Base-by-base conservation (phyloP, 768 basidiomycete species). In the Russula emetica region DNA sequence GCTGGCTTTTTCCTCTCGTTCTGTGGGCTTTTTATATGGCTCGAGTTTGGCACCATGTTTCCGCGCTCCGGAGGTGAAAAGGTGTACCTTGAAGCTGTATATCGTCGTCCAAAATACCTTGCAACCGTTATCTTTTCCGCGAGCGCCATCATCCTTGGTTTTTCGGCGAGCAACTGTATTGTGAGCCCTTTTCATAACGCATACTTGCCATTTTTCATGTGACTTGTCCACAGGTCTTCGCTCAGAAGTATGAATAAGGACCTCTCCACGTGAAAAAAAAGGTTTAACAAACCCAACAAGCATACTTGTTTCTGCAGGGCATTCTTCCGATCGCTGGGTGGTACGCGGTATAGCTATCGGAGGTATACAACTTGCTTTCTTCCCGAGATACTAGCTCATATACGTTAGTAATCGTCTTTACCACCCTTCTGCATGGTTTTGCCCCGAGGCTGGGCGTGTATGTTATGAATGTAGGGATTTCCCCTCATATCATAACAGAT, bases 21-120 rank as follows among this genome's bases (percentile, higher is more conserved):
- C 64, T 85, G 82, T 58, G 83, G 83, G 0, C 72, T 85, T 13
- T 84, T 85, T 69, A 80, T 85, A 60, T 85, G 83, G 83, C 79
- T 85, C 24, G 84, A 86, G 63, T 80, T 80, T 53, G 85, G 85
- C 7, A 82, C 83, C 3, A 85, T 85, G 84, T 83, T 79, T 63
- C 84, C 84, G 4, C 78, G 84, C 1, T 83, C 81, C 14, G 83
- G 84, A 11, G 84, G 84, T 7, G 85, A 85, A 70, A 85, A 86
- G 70, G 83, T 85, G 3, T 85, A 85, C 66, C 74, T 84, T 30
- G 85, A 85, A 69, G 82, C 79, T 0, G 75, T 83, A 3, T 85
- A 83, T 69, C 75, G 71, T 51, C 75, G 71, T 42, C 82, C 83
- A 6, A 76, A 72, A 62, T 79, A 78, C 54, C 72, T 84, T 2